Base-by-base conservation (phyloP, 306 rosid species). In the Begonia fuchsioides region DNA sequence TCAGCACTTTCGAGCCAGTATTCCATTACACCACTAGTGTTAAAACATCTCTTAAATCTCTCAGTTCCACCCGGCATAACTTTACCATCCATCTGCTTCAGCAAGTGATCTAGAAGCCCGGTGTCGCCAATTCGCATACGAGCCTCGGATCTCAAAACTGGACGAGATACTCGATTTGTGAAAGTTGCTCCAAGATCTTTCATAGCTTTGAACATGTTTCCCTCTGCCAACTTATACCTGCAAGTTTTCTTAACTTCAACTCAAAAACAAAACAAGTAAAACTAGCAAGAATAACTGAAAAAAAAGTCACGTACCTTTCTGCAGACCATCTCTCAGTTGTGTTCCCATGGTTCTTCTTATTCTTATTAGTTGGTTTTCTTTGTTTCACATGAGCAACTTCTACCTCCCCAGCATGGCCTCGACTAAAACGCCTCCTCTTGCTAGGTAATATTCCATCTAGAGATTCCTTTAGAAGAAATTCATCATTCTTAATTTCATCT, bases 1-100 rank as follows among this genome's bases (percentile, higher is more conserved):
- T 79, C 86, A 47, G 82, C 87, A 60, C 72, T 71, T 80, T 87
- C 96, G 72, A 82, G 66, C 96, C 96, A 87, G 60, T 87, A 87
- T 76, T 87, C 94, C 96, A 87, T 87, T 38, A 67, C 32, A 51
- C 96, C 96, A 5, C 67, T 50, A 47, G 79, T 53, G 73, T 76
- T 82, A 70, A 72, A 75, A 81, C 96, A 82, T 66, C 96, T 68
- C 47, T 87, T 67, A 52, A 87, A 82, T 50, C 94, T 74, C 32
- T 79, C 84, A 7, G 59, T 60, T 51, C 90, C 86, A 20, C 86
- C 87, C 16, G 96, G 93, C 20, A 86, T 72, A 39, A 82, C 68
- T 64, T 73, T 76, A 35, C 86, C 83, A 20, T 76, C 93, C 61
- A 86, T 62, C 51, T 86, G 81, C 78, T 86, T 86, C 72, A 86